phyloP scores from a whole-genome alignment of 2,329 filamentous ascomycete species.

The Podosphaera fusca region DNA sequence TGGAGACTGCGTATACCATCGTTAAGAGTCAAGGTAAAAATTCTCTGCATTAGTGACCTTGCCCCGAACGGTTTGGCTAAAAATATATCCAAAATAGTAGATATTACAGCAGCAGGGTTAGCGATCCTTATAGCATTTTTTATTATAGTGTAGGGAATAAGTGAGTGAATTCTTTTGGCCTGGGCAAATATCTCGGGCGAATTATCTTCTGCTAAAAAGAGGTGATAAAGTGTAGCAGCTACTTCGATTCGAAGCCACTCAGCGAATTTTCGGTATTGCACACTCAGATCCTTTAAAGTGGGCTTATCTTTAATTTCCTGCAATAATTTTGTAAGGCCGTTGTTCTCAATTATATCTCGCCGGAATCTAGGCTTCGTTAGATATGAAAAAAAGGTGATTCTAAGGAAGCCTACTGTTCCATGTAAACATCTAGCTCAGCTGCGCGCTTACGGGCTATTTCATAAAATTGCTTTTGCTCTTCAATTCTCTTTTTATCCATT shows the following conservation, averaged over 20 bases:
- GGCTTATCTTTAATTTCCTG: slow-evolving; percentile 79
- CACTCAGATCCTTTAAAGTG: slow-evolving; percentile 66
- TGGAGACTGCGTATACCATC: slow-evolving; percentile 79
- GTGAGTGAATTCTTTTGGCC: slow-evolving; percentile 76
- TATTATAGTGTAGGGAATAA: slow-evolving; percentile 77
- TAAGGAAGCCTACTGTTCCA: slow-evolving; percentile 51
- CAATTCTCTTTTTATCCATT: slow-evolving; percentile 68
- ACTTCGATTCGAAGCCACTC: slow-evolving; percentile 97
- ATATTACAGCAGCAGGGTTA: slow-evolving; percentile 93
- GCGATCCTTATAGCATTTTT: slow-evolving; percentile 95
- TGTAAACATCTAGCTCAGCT: slow-evolving; percentile 85
- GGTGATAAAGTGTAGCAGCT: slow-evolving; percentile 84
- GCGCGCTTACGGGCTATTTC: slow-evolving; percentile 82
- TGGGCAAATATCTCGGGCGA: slow-evolving; percentile 91
- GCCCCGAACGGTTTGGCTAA: slow-evolving; percentile 84
- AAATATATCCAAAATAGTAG: slow-evolving; percentile 83
- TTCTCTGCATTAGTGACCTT: slow-evolving; percentile 74
- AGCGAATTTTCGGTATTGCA: slow-evolving; percentile 93
- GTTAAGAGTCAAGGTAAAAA: slow-evolving; percentile 75
- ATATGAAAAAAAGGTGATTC: neutral
- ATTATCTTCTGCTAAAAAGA: slow-evolving; percentile 95
- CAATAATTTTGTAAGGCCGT: slow-evolving; percentile 82
- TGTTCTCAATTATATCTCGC: slow-evolving; percentile 41
- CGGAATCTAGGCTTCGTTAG: slow-evolving; percentile 27
- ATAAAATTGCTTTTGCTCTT: slow-evolving; percentile 86